Evolutionary conservation across 192 early-diverging fungal species (phyloP).

Genomic region (Coemansia sp.): DNA sequence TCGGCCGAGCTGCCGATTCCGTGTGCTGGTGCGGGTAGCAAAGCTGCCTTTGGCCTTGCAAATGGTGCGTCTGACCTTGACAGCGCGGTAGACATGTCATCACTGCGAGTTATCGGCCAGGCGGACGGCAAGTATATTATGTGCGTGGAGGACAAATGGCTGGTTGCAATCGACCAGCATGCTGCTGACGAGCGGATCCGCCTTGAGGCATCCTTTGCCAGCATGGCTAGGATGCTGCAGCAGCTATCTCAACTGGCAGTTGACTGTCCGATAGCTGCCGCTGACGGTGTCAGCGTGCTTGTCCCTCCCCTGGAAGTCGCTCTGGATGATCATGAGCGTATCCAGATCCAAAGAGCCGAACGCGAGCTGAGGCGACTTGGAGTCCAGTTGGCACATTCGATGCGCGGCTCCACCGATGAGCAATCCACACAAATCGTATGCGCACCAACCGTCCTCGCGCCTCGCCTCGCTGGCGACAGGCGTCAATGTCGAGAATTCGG

Average conservation of each 20-base stretch:
- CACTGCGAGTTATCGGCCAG: constrained; percentile 34
- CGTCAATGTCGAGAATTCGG: constrained; percentile 6
- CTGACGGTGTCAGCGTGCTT: constrained; percentile 29
- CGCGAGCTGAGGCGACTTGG: constrained; percentile 18
- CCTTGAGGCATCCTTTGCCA: constrained; percentile 20
- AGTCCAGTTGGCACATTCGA: constrained; percentile 5
- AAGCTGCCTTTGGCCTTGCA: too few relatives aligned
- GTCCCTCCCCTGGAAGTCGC: constrained; percentile 15
- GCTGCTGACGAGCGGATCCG: constrained; percentile 47
- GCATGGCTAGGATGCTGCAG: constrained; percentile 5
- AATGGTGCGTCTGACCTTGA: too few relatives aligned
- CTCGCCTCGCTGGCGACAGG: constrained; percentile 12
- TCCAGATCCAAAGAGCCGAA: not conserved
- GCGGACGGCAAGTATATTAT: constrained; percentile 41
- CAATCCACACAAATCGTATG: constrained; percentile 2
- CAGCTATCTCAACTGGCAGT: not conserved
- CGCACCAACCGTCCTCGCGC: constrained; percentile 24
- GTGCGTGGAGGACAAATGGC: constrained; percentile 16
- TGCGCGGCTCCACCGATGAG: not conserved
- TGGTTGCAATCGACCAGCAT: constrained; percentile 47
- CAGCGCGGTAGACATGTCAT: too few relatives aligned
- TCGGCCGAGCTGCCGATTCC: too few relatives aligned
- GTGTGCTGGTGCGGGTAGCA: too few relatives aligned
- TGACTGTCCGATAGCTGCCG: constrained; percentile 2
- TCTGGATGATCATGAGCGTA: constrained; percentile 14